A percentile compares a stretch with the other conserved stretches of the same genome.
These are phyloP conservation scores for Calonectria hongkongensis DNA, from an alignment of 2,329 filamentous ascomycete genomes.

Conservation along the genomic window DNA sequence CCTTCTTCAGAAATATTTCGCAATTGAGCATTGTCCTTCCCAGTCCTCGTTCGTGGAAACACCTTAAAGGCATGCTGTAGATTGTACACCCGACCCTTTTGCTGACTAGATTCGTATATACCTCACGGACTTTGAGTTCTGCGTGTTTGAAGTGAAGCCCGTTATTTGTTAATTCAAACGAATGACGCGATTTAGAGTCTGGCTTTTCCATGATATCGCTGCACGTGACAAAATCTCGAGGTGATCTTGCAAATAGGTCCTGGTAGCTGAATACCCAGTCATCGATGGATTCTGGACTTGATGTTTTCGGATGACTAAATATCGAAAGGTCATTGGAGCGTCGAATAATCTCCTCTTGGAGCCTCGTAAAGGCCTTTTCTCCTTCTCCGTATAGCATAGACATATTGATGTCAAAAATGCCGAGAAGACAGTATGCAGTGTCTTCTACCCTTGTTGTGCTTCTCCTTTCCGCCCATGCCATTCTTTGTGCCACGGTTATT, in stretches of 20 bases:
- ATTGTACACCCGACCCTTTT: not conserved
- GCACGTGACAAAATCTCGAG: not conserved
- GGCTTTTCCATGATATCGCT: not conserved
- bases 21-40: too few relatives aligned
- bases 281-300: not conserved
- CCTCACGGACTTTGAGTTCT: not conserved
- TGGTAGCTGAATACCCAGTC: not conserved
- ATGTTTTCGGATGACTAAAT: not conserved
- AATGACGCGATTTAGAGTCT: not conserved
- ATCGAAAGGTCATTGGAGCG: conserved; percentile 18
- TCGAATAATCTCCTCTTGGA: conserved; percentile 34
- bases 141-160: not conserved
- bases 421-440: conserved; percentile 34
- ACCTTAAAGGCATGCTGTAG: not conserved
- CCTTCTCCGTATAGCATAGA: conserved; percentile 38
- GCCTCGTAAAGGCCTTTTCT: conserved; percentile 20
- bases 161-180: not conserved
- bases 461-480: conserved; percentile 34
- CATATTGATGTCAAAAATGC: conserved; percentile 35
- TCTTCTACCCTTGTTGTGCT: conserved; percentile 26
- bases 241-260: not conserved
- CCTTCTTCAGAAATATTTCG: not conserved
- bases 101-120: not conserved
- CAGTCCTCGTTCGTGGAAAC: too few relatives aligned
- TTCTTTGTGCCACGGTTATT: not conserved